Base-by-base conservation (phyloP, 495 filamentous ascomycete genomes). In the Penicillium lividum region DNA sequence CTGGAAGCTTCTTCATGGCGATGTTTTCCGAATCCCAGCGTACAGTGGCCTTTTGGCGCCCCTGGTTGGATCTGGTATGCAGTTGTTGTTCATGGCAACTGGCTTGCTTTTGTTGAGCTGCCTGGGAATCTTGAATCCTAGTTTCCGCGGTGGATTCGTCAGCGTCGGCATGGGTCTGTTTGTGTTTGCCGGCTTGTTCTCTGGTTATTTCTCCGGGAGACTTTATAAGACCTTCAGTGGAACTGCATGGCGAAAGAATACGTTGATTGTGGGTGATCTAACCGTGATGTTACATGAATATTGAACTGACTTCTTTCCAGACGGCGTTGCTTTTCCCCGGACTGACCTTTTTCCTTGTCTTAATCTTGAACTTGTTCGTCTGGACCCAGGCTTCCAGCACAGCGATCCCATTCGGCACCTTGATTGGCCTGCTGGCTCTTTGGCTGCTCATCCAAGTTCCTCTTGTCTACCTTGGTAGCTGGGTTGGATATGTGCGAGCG, bases 351-450 rank as follows among this genome's bases (percentile, higher is more conserved):
- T 77, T 78, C 18, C 80, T 91, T 16, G 76, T 96, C 53, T 92
- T 97, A 69, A 82, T 94, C 40, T 80, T 96, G 48, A 96, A 97
- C 69, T 80, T 97, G 31, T 96, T 96, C 67, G 90, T 96, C 59
- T 97, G 93, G 93, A 87, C 90, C 0, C 91, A 96, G 73, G 90
- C 93, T 0, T 95, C 90, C 27, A 92, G 87, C 68, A 96, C 91
- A 3, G 93, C 93, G 4, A 88, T 97, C 36, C 93, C 93, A 0
- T 96, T 97, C 66, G 81, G 88, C 18, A 96, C 93, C 0, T 77
- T 97, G 22, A 66, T 96, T 28, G 90, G 82, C 2, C 82, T 97
- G 7, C 71, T 92, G 2, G 76, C 87, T 0, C 83, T 97, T 4
- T 97, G 92, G 93, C 83, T 97, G 27, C 84, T 93, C 58, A 89